A percentile compares a stretch with the other conserved stretches of the same genome.
These are phyloP conservation scores for Pythium chondricola DNA, from an alignment of 352 stramenopile species.

Conservation along the genomic window DNA sequence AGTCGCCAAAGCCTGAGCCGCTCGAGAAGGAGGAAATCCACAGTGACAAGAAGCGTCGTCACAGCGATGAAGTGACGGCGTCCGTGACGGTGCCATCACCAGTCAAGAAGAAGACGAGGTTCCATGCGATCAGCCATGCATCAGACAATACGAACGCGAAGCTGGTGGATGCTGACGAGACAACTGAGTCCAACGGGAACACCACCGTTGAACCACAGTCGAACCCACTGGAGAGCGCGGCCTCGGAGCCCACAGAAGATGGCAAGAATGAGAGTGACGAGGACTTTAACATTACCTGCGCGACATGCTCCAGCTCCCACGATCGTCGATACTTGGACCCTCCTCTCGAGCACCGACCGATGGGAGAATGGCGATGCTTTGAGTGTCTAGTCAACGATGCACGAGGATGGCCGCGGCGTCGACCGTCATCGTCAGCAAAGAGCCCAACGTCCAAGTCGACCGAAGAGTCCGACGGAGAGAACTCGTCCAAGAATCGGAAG, in stretches of 20 bases:
- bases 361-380: slow-evolving; percentile 81
- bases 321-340: slow-evolving; percentile 83
- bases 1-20: too few relatives aligned
- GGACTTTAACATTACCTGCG: slow-evolving; percentile 75
- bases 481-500: slow-evolving; percentile 22
- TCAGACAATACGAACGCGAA: slow-evolving; percentile 2
- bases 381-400: slow-evolving; percentile 86
- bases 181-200: neutral
- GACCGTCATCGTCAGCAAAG: slow-evolving; percentile 27
- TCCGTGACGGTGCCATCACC: neutral
- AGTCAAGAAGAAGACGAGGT: slow-evolving; percentile 15
- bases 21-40: too few relatives aligned
- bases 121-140: slow-evolving; percentile 12
- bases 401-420: slow-evolving; percentile 62
- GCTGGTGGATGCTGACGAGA: neutral
- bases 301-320: slow-evolving; percentile 71
- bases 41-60: slow-evolving; percentile 14
- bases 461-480: slow-evolving; percentile 6
- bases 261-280: slow-evolving; percentile 16
- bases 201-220: neutral
- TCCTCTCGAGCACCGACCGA: slow-evolving; percentile 62
- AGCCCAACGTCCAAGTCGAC: slow-evolving; percentile 3
- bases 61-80: slow-evolving; percentile 2
- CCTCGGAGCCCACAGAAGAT: neutral
- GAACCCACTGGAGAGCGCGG: neutral